phyloP scores from a whole-genome alignment of 495 filamentous ascomycete genomes.

The Ascodesmis nigricans region DNA sequence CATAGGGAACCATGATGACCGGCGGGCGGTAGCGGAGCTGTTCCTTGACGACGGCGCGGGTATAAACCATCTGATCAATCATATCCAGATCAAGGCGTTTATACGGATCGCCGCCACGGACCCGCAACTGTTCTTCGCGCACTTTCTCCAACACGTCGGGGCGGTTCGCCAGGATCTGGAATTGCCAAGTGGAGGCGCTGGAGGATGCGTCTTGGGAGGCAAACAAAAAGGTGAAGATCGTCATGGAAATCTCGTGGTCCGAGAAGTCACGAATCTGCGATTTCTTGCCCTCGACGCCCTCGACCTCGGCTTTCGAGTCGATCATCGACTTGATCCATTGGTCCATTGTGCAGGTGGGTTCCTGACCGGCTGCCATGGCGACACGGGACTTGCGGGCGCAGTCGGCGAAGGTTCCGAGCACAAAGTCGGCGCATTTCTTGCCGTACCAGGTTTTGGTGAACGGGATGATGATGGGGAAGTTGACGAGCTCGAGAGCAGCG shows the following conservation, averaged over 20 bases:
- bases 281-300: slow-evolving; percentile 32
- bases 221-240: slow-evolving; percentile 93
- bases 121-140: slow-evolving; percentile 68
- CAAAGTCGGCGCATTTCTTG: slow-evolving; percentile 85
- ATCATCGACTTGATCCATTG: slow-evolving; percentile 74
- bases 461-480: slow-evolving; percentile 93
- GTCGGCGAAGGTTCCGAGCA: slow-evolving; percentile 68
- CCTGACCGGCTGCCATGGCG: slow-evolving; percentile 76
- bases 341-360: slow-evolving; percentile 81
- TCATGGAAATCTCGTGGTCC: slow-evolving; percentile 85
- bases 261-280: slow-evolving; percentile 51
- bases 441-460: slow-evolving; percentile 95
- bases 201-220: slow-evolving; percentile 93
- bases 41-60: slow-evolving; percentile 82
- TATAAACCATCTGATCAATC: slow-evolving; percentile 74
- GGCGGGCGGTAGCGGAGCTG: slow-evolving; percentile 86
- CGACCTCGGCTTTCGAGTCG: slow-evolving; percentile 52
- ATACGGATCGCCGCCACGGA: slow-evolving; percentile 55
- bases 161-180: slow-evolving; percentile 84
- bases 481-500: slow-evolving; percentile 86
- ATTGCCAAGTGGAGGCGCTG: slow-evolving; percentile 80
- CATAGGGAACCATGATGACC: slow-evolving; percentile 92
- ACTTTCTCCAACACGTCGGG: slow-evolving; percentile 78
- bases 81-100: slow-evolving; percentile 55
- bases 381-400: slow-evolving; percentile 86